A percentile compares a stretch with the other conserved stretches of the same genome.
phyloP scores from a whole-genome alignment of 2,329 filamentous ascomycete species.

The Hirsutella minnesotensis region DNA sequence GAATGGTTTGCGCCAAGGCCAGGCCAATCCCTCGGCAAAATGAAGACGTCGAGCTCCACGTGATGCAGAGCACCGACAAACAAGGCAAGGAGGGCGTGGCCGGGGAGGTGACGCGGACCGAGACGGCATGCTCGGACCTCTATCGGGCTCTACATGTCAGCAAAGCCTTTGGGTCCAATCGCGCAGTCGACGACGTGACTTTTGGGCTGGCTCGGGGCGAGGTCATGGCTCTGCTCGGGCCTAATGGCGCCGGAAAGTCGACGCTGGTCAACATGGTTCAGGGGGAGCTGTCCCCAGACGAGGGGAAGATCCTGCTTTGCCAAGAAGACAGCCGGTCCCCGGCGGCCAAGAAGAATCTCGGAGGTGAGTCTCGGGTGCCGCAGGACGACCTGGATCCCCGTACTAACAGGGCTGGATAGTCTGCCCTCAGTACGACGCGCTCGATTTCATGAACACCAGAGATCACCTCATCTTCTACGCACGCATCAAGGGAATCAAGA shows the following conservation, averaged over 20 bases:
- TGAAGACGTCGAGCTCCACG: too few species aligned
- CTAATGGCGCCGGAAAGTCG: slow-evolving; percentile 78
- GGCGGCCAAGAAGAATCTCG: slow-evolving; percentile 55
- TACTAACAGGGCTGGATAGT: too few species aligned
- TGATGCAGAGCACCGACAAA: slow-evolving; percentile 15
- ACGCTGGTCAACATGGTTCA: slow-evolving; percentile 75
- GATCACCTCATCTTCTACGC: slow-evolving; percentile 79
- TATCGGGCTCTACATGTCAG: slow-evolving; percentile 62
- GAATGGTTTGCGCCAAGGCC: slow-evolving; percentile 35
- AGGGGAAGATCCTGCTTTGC: slow-evolving; percentile 57
- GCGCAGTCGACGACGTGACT: slow-evolving; percentile 68
- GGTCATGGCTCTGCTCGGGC: slow-evolving; percentile 72
- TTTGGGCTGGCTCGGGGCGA: slow-evolving; percentile 65
- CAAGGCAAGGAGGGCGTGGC: slow-evolving; percentile 15
- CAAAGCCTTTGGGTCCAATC: slow-evolving; percentile 59
- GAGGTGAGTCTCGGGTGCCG: slow-evolving; percentile 38
- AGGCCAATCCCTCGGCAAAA: slow-evolving; percentile 13
- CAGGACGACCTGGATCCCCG: too few species aligned
- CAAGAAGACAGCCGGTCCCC: slow-evolving; percentile 49
- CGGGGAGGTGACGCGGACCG: slow-evolving; percentile 47
- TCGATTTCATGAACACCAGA: slow-evolving; percentile 72
- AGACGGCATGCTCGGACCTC: slow-evolving; percentile 47
- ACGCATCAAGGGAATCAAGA: slow-evolving; percentile 58
- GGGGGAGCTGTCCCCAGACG: slow-evolving; percentile 60
- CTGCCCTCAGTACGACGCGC: slow-evolving; percentile 71